Base-by-base conservation (phyloP, 176 grass and related monocot genomes). In the Ampelocalamus luodianensis region DNA sequence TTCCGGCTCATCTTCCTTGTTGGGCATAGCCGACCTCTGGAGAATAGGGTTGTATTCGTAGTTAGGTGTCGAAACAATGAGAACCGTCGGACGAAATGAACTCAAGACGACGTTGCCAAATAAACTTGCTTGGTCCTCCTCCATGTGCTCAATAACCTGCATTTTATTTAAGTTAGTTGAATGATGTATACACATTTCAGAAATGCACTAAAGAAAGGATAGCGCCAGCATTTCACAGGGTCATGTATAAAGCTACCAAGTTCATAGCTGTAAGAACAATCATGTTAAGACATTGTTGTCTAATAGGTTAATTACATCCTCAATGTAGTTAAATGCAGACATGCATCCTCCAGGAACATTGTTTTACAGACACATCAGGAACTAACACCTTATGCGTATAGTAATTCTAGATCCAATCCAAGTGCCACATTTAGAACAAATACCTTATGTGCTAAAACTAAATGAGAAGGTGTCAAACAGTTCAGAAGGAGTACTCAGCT, bases 21-120 rank as follows among this genome's bases (percentile, higher is more conserved):
- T 94, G 37, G 85, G 89, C 53, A 87, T 48, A 84, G 89, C 76
- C 29, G 91, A 98, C 58, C 90, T 91, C 65, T 94, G 93, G 27
- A 98, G 88, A 56, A 98, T 96, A 65, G 91, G 77, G 51, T 98
- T 98, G 87, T 98, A 98, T 80, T 94, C 96, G 0, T 98, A 98
- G 87, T 98, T 98, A n/a, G 88, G 96, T 40, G 93, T 96, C 8
- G 93, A 98, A 56, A 96, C 88, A 50, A 94, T 84, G 10, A 98
- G 74, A 54, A 94, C 85, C 29, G 44, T 85, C 0, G 91, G 93
- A 54, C 70, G 58, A 84, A 98, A 98, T 85, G 68, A 80, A 79
- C 86, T 92, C 74, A 98, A 44, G 10, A 86, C 91, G 23, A 92
- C 79, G 3, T 92, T 77, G 24, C 96, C 96, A 24, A 93, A 95